Conservation (phyloP, 768 basidiomycete species). For the Sutorius australiensis region DNA sequence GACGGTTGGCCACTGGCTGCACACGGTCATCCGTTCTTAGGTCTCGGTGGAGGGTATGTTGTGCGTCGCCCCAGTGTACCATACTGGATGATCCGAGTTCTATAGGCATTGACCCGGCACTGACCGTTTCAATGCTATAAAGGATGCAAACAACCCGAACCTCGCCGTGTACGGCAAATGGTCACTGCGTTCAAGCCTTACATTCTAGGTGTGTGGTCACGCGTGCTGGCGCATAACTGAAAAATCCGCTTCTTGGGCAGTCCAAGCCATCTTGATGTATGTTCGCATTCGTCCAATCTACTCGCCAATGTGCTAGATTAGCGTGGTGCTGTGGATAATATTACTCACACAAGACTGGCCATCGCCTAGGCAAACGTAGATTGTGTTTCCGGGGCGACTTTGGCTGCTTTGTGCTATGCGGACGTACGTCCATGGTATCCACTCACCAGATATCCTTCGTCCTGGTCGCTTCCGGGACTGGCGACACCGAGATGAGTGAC, state of each 20-base stretch:
- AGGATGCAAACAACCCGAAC: not conserved
- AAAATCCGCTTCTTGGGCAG: not conserved
- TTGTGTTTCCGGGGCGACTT: not conserved
- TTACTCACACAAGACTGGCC: constrained; percentile 3
- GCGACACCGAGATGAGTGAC: not conserved
- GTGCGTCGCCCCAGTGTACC: not conserved
- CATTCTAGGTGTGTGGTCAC: too few relatives aligned
- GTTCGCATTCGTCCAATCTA: not conserved
- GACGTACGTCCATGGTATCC: not conserved
- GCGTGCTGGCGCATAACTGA: not conserved
- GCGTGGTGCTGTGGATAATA: constrained; percentile 6
- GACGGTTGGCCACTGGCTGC: not conserved
- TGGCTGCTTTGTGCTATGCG: not conserved
- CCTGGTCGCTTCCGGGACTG: constrained; percentile 7
- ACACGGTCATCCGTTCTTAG: not conserved
- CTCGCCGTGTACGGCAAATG: too few relatives aligned
- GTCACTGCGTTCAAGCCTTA: not conserved
- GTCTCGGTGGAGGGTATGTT: too few relatives aligned
- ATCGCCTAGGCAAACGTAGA: constrained; percentile 1
- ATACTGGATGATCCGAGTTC: not conserved
- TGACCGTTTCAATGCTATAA: too few relatives aligned
- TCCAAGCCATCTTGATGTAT: not conserved
- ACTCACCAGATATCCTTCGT: constrained; percentile 4
- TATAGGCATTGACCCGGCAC: too few relatives aligned
- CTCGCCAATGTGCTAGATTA: constrained; percentile 6